These are phyloP conservation scores for Phanerochaete sordida DNA, from an alignment of 768 basidiomycete species.

Conservation along the genomic window DNA sequence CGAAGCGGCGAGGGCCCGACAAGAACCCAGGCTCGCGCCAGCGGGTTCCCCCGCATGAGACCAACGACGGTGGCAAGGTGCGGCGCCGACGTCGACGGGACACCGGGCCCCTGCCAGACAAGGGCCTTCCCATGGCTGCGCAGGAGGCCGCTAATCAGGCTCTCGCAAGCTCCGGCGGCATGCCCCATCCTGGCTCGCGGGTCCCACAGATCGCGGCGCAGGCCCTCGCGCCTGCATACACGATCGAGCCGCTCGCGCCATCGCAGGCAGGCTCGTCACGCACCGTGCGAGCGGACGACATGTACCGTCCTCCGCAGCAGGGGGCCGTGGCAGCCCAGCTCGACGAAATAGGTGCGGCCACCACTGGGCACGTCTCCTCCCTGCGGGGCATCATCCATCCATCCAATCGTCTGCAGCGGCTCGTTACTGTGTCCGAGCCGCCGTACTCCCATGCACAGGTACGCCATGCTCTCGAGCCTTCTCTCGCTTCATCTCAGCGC, in stretches of 20 bases:
- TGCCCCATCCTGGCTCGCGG: background rate
- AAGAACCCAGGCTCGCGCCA: conserved; percentile 78
- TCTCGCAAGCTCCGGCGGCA: background rate
- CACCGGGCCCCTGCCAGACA: conserved; percentile 3
- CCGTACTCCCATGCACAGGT: conserved; percentile 9
- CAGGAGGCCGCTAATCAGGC: background rate
- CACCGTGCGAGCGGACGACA: background rate
- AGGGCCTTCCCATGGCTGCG: conserved; percentile 6
- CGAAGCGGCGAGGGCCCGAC: conserved; percentile 80
- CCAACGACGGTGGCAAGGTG: conserved; percentile 29
- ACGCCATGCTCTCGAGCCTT: background rate
- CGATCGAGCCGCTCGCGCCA: background rate
- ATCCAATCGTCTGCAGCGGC: conserved; percentile 1
- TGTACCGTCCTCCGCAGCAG: conserved; percentile 7
- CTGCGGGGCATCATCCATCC: conserved; percentile 6
- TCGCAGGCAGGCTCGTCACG: background rate
- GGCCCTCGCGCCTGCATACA: background rate
- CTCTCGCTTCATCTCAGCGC: conserved; percentile 3
- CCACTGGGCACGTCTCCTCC: background rate
- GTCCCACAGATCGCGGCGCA: background rate
- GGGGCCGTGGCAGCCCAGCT: conserved; percentile 1
- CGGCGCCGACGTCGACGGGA: conserved; percentile 9
- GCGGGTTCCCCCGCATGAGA: conserved; percentile 43
- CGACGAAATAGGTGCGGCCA: background rate
- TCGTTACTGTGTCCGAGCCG: conserved; percentile 8